Percentiles rank a stretch among this genome's conserved stretches.
Evolutionary conservation across 441 rosid genomes (phyloP).

Genomic region (Adansonia grandidieri): DNA sequence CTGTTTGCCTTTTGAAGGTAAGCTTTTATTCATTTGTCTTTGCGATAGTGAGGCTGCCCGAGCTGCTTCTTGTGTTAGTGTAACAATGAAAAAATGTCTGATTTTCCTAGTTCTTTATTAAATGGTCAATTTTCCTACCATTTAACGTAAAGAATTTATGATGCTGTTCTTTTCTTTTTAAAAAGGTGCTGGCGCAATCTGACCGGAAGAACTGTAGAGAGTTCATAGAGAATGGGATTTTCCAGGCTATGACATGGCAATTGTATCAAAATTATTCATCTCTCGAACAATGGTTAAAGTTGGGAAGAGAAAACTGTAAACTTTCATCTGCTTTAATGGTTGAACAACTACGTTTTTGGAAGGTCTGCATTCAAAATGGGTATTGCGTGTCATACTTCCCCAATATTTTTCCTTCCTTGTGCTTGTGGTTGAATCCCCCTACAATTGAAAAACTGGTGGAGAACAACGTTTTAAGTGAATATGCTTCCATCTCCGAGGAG

Average conservation of each 20-base stretch:
- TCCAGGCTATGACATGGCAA: slow-evolving; percentile 70
- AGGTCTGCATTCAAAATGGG: slow-evolving; percentile 71
- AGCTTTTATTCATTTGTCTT: slow-evolving; percentile 21
- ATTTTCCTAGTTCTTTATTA: slow-evolving; percentile 17
- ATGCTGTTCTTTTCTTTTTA: slow-evolving; percentile 21
- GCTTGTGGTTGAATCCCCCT: slow-evolving; percentile 87
- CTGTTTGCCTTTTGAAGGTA: slow-evolving; percentile 76
- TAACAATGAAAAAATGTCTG: slow-evolving; percentile 16
- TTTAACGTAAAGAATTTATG: slow-evolving; percentile 20
- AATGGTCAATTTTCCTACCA: slow-evolving; percentile 15
- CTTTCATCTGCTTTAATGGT: slow-evolving; percentile 72
- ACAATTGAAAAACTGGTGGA: slow-evolving; percentile 60
- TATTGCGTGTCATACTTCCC: slow-evolving; percentile 67
- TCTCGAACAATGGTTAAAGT: slow-evolving; percentile 70
- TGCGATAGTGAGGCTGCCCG: background rate
- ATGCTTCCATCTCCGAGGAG: slow-evolving; percentile 68
- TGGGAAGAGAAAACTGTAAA: slow-evolving; percentile 74
- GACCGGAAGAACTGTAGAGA: slow-evolving; percentile 60
- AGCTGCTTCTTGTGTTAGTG: background rate
- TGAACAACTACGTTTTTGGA: slow-evolving; percentile 89
- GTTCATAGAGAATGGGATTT: slow-evolving; percentile 56
- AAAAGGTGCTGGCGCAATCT: slow-evolving; percentile 75
- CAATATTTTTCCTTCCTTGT: slow-evolving; percentile 76
- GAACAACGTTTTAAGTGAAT: slow-evolving; percentile 58
- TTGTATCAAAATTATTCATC: slow-evolving; percentile 64